A percentile compares a stretch with the other conserved stretches of the same genome.
Conservation (phyloP, 805 yeast genomes). For the Candida dajiaensis region DNA sequence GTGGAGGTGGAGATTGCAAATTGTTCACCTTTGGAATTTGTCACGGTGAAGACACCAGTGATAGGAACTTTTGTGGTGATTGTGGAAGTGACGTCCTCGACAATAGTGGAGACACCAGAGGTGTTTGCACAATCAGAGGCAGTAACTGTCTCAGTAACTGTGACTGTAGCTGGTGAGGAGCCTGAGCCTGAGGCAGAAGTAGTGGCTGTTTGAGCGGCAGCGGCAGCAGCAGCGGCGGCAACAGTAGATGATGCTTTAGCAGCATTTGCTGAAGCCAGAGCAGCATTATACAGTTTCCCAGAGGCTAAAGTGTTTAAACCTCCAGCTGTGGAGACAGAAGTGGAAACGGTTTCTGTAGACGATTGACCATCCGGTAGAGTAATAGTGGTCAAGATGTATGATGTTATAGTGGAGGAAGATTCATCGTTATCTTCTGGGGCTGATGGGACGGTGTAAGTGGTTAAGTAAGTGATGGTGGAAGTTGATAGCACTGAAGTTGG, state of each 20-base stretch:
- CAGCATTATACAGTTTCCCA: not conserved
- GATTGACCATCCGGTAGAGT: constrained; percentile 3
- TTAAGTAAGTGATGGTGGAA: constrained; percentile 13
- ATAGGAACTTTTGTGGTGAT: constrained; percentile 14
- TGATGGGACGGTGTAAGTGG: constrained; percentile 14
- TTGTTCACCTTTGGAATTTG: constrained; percentile 19
- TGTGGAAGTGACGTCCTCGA: constrained; percentile 6
- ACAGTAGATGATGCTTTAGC: not conserved
- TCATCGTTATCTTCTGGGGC: not conserved
- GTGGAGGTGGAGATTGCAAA: constrained; percentile 21
- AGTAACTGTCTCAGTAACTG: constrained; percentile 20
- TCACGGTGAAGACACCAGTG: constrained; percentile 21
- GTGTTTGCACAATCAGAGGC: constrained; percentile 13
- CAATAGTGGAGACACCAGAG: not conserved
- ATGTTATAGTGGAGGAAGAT: constrained; percentile 5
- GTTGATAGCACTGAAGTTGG: constrained; percentile 10
- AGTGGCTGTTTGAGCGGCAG: not conserved
- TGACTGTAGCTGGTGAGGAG: constrained; percentile 1
- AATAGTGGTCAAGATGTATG: constrained; percentile 4
- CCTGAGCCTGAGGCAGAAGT: not conserved
- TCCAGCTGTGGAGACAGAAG: constrained; percentile 1
- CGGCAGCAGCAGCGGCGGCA: not conserved
- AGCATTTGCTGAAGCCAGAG: not conserved
- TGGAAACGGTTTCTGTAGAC: not conserved
- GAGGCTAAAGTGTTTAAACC: not conserved